Evolutionary conservation across 140 eudicot species (phyloP).

Genomic region (Bidens hawaiensis): DNA sequence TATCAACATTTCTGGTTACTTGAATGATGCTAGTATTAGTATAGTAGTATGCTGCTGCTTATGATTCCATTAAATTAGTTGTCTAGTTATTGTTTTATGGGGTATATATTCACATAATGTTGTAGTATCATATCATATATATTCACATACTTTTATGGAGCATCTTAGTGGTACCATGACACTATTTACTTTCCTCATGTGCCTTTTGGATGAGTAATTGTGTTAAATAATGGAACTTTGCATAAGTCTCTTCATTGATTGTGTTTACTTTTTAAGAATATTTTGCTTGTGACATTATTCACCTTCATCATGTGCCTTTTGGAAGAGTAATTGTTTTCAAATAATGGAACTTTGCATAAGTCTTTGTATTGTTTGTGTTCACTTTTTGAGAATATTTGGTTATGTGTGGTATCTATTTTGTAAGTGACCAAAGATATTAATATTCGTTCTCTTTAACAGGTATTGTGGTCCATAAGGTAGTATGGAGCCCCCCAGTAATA

Average conservation of each 20-base stretch:
- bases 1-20: slow-evolving; percentile 1
- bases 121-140: background rate
- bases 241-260: background rate
- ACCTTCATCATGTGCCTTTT: slow-evolving; percentile 2
- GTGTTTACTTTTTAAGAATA: no score
- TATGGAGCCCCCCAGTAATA: slow-evolving; percentile 16
- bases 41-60: no score
- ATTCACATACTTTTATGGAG: background rate
- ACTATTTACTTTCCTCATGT: background rate
- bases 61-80: background rate
- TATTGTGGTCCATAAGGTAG: slow-evolving; percentile 26
- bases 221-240: background rate
- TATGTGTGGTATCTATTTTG: background rate
- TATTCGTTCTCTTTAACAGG: slow-evolving; percentile 22
- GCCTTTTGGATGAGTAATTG: slow-evolving; percentile 9
- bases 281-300: no score
- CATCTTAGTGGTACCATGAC: no score
- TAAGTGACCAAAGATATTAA: background rate
- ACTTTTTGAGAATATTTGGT: background rate
- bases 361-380: no score
- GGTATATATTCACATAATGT: background rate
- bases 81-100: background rate
- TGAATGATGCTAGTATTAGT: slow-evolving; percentile 11
- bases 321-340: slow-evolving; percentile 1
- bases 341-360: background rate